phyloP scores from a whole-genome alignment of 768 basidiomycete species.

The Macrolepiota albuminosa region DNA sequence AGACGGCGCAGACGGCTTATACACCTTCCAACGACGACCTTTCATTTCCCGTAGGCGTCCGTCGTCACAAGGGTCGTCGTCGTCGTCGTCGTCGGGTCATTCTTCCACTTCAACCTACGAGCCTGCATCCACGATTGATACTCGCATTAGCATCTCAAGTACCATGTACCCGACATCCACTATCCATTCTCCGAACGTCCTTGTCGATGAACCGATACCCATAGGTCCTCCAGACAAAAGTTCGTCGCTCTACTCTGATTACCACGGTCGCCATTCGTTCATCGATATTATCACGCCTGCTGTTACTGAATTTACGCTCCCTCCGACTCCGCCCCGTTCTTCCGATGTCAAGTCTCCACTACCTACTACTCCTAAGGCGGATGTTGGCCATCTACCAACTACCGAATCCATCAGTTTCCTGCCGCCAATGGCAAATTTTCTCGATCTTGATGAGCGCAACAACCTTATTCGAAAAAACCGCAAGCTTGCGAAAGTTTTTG shows the following conservation, averaged over 20 bases:
- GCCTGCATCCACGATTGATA: constrained; percentile 32
- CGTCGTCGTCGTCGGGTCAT: constrained; percentile 17
- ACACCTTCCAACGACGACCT: constrained; percentile 21
- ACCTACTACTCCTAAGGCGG: constrained; percentile 31
- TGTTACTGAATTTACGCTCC: constrained; percentile 14
- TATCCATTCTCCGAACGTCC: constrained; percentile 22
- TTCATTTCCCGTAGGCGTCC: constrained; percentile 28
- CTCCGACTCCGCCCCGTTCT: constrained; percentile 16
- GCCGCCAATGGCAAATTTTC: constrained; percentile 62
- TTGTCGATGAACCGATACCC: constrained; percentile 21
- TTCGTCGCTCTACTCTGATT: constrained; percentile 5
- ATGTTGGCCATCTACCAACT: constrained; percentile 30
- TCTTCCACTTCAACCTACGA: constrained; percentile 23
- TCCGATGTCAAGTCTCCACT: not conserved
- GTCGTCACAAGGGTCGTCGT: constrained; percentile 15
- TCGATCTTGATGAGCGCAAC: constrained; percentile 59
- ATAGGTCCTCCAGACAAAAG: constrained; percentile 18
- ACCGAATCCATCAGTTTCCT: constrained; percentile 18
- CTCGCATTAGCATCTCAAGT: constrained; percentile 38
- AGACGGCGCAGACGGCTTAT: not conserved
- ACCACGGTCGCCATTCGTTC: constrained; percentile 24
- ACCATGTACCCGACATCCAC: constrained; percentile 34
- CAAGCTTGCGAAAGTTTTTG: constrained; percentile 80
- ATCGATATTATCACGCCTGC: constrained; percentile 29
- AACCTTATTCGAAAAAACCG: constrained; percentile 69